Evolutionary conservation across 768 basidiomycete species (phyloP), one percentile per base, ranked within the genome.

Genomic region (Mycena albidolilacea): DNA sequence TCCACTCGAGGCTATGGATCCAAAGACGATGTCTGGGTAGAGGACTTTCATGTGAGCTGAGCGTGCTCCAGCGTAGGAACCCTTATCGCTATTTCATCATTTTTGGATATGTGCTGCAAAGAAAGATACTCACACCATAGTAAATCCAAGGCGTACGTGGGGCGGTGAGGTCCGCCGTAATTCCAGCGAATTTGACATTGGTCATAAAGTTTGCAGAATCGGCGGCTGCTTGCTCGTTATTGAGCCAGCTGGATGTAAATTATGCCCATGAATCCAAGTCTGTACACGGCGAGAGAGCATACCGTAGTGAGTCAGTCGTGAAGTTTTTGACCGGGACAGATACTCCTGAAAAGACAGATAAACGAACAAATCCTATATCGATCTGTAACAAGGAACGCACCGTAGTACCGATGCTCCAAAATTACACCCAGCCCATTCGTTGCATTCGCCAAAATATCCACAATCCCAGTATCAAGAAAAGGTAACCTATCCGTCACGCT

Each of bases 161-260:
- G 19, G 94, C 88, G 23, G 92, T 92, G 73, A 95, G 78, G 78
- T 93, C 89, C 77, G 92, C 91, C 3, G 87, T 81, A 61, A 96
- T 89, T 2, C 90, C 93, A 19, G 87, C 82, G 75, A 97, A 92
- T 77, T 91, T 88, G 80, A 97, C 90, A 72, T 92, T 88, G 11
- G 87, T 84, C 89, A 98, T 96, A 78, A 99, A 97, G 81, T 93
- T 90, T 4, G 96, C 96, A 46, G 95, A 95, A 83, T 99, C 97
- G 12, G 94, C 93, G 3, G 94, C 89, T 7, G 96, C 87, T 79
- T 98, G 97, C 17, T 89, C 93, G 69, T 98, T 98, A 78, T 92
- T 94, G 64, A 99, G 87, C 89, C 93, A 98, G 30, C 95, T 95
- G 72, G 43, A 21, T 68, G 37, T 43, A 21, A 67, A 64, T 30